Conservation (phyloP, 805 yeast genomes). For the Sugiyamaella smithiae region DNA sequence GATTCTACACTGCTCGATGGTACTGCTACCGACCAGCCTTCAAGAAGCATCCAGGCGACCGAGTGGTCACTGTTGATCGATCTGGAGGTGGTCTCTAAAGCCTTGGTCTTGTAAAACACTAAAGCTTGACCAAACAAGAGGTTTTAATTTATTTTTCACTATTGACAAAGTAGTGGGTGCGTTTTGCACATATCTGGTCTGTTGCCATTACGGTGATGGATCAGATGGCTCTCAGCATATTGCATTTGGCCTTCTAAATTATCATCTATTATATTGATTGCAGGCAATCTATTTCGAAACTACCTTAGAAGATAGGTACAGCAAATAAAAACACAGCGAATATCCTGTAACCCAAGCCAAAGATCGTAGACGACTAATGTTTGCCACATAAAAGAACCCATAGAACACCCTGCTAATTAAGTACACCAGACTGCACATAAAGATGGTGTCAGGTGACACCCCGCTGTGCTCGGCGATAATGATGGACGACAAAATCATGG, state of each 20-base stretch:
- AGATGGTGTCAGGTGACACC: neutral
- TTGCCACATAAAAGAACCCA: neutral
- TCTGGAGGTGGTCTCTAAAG: conserved; percentile 37
- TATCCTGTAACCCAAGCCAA: neutral
- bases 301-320: neutral
- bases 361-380: neutral
- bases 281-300: conserved; percentile 1
- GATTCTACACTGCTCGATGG: conserved; percentile 28
- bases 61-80: conserved; percentile 36
- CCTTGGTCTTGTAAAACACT: neutral
- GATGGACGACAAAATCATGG: neutral
- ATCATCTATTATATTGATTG: no score
- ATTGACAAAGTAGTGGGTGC: no score
- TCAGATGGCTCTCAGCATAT: no score
- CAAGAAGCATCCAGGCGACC: conserved; percentile 30
- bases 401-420: neutral
- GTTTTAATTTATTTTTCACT: no score
- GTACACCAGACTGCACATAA: neutral
- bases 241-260: no score
- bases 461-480: neutral
- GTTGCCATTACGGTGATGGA: no score
- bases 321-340: neutral
- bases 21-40: conserved; percentile 34
- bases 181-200: no score
- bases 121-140: no score